Conservation (phyloP, 2,329 filamentous ascomycete genomes). For the Pyrenochaeta sp. region DNA sequence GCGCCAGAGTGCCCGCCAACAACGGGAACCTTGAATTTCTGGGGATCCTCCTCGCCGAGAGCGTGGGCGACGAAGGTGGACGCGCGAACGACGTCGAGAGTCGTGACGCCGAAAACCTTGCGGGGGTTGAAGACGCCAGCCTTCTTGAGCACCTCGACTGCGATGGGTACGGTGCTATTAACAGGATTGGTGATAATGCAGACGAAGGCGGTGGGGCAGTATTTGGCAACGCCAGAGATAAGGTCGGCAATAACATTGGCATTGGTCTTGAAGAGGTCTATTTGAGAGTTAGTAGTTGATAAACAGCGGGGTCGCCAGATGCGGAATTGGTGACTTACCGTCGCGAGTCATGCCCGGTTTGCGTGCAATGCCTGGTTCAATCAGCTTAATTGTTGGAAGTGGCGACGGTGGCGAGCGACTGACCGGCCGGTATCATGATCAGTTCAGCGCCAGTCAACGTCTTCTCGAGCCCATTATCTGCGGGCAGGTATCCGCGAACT, state of each 20-base stretch:
- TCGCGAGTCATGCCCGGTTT: constrained; percentile 99
- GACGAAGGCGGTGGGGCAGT: constrained; percentile 90
- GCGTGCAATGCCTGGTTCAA: constrained; percentile 71
- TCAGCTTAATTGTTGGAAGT: constrained; percentile 18
- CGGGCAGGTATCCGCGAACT: constrained; percentile 86
- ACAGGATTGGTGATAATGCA: constrained; percentile 99
- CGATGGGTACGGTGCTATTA: constrained; percentile 98
- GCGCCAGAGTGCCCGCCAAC: constrained; percentile 97
- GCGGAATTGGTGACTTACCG: too few relatives aligned
- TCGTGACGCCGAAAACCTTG: constrained; percentile 98
- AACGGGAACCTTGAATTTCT: constrained; percentile 86
- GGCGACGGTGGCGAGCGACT: constrained; percentile 79
- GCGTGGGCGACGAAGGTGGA: constrained; percentile 94
- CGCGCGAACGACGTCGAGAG: constrained; percentile 95
- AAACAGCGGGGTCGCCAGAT: too few relatives aligned
- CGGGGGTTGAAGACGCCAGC: constrained; percentile 93
- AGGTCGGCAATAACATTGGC: constrained; percentile 96
- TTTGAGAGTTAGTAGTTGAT: too few relatives aligned
- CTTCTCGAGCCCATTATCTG: constrained; percentile 81
- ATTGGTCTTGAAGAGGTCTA: constrained; percentile 99
- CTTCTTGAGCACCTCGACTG: constrained; percentile 94
- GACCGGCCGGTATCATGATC: constrained; percentile 94
- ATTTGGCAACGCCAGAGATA: constrained; percentile 85
- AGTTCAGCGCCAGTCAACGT: constrained; percentile 94
- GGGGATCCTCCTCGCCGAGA: constrained; percentile 80